Evolutionary conservation across 192 early-diverging fungal genomes (phyloP), one percentile per base, ranked within the genome.

Genomic region (Backusella parvicylindrica): DNA sequence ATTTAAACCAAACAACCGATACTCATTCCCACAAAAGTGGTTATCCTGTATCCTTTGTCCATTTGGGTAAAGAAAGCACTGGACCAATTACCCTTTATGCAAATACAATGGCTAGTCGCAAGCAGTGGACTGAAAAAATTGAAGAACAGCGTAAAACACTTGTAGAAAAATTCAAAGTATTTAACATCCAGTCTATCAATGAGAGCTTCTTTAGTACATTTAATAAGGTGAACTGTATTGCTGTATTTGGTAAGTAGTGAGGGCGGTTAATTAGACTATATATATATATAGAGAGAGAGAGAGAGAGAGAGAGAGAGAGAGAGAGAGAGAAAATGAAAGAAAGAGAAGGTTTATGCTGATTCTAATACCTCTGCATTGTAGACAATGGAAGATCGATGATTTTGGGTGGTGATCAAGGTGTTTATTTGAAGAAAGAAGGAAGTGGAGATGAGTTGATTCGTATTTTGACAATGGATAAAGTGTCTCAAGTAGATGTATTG

Each of bases 71-170:
- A 21, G 81, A 87, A 36, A 93, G 93, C 2, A 43, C 70, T 12
- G 66, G 68, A 2, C 69, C 74, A 12, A 91, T 91, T 67, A 92
- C 92, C 0, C 81, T 98, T 60, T 91, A 93, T 74, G 93, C 94
- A 6, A 83, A 87, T 21, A 92, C 90, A 75, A 78, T 89, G 23
- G 89, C 92, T 1, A 91, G 90, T 64, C 86, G 92, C 32, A 85
- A 87, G 71, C 87, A 94, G 60, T 98, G 97, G 97, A 84, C 91
- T 41, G 90, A 95, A 63, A 88, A 88, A 67, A 95, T 98, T 71
- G 85, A 89, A 69, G 84, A 86, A 30, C 89, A 92, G 71, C 89
- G 86, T 40, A 60, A 78, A 13, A 50, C 79, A 18, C 36, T 88
- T 23, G 76, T 70, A 23, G 82, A 82, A 3, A 76, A 83, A 43